Evolutionary conservation across 192 early-diverging fungal genomes (phyloP).

Genomic region (Mortierella antarctica): DNA sequence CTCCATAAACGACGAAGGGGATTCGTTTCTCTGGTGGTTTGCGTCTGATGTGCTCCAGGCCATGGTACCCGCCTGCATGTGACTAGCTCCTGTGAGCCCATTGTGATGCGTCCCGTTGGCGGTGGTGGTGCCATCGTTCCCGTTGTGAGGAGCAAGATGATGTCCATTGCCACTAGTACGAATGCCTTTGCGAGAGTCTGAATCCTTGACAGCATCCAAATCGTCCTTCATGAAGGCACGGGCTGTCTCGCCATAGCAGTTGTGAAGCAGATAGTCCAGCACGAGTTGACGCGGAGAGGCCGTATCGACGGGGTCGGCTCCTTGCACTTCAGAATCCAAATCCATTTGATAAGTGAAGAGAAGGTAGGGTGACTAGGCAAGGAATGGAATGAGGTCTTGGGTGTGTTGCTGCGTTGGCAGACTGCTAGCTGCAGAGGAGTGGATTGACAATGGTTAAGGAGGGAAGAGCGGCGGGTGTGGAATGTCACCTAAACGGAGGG

Average conservation of each 20-base stretch:
- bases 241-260: constrained; percentile 76
- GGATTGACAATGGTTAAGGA: neutral
- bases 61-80: constrained; percentile 33
- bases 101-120: constrained; percentile 8
- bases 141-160: neutral
- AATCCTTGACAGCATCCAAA: constrained; percentile 38
- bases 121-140: constrained; percentile 10
- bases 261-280: constrained; percentile 73
- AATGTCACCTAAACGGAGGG: neutral
- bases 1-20: constrained; percentile 18
- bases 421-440: neutral
- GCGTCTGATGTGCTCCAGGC: constrained; percentile 36
- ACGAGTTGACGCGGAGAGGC: constrained; percentile 61
- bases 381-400: neutral
- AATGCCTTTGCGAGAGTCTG: constrained; percentile 13
- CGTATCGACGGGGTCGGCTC: constrained; percentile 45
- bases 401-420: neutral
- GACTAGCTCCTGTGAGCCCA: neutral
- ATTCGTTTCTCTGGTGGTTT: constrained; percentile 5
- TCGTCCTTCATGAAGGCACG: constrained; percentile 65
- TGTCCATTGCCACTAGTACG: constrained; percentile 13
- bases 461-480: neutral
- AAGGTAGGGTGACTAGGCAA: neutral
- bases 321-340: constrained; percentile 39
- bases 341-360: constrained; percentile 26